Conservation (phyloP, 768 basidiomycete species). For the Melanogaster broomeanus region DNA sequence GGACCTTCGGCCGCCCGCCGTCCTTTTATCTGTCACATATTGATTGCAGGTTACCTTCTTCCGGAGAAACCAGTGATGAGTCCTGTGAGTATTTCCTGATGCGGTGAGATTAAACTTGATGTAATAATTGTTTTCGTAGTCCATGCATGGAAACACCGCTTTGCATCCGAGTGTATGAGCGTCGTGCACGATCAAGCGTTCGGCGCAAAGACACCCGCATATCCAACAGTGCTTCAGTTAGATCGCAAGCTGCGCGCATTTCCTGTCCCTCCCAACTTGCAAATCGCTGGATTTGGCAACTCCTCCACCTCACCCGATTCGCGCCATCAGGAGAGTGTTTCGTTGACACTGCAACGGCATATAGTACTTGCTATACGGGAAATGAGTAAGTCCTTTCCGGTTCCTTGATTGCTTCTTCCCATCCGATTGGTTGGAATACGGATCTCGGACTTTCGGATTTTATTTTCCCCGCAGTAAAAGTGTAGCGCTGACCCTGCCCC, state of each 20-base stretch:
- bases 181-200: conserved; percentile 72
- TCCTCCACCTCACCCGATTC: conserved; percentile 45
- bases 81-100: conserved; percentile 47
- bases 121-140: conserved; percentile 36
- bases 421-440: too few species aligned
- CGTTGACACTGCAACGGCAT: conserved; percentile 61
- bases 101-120: not conserved
- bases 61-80: conserved; percentile 51
- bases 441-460: not conserved
- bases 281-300: conserved; percentile 67
- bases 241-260: conserved; percentile 69
- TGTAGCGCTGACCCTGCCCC: conserved; percentile 15
- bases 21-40: conserved; percentile 68
- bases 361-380: conserved; percentile 69
- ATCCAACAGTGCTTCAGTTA: conserved; percentile 65
- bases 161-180: conserved; percentile 68
- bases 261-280: conserved; percentile 64
- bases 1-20: conserved; percentile 70
- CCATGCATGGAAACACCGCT: conserved; percentile 71
- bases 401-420: conserved; percentile 11
- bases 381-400: conserved; percentile 70
- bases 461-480: not conserved
- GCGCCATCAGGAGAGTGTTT: conserved; percentile 37
- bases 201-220: conserved; percentile 67
- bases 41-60: conserved; percentile 62